Conservation (phyloP, 2,329 filamentous ascomycete genomes). For the Lachnellula suecica region DNA sequence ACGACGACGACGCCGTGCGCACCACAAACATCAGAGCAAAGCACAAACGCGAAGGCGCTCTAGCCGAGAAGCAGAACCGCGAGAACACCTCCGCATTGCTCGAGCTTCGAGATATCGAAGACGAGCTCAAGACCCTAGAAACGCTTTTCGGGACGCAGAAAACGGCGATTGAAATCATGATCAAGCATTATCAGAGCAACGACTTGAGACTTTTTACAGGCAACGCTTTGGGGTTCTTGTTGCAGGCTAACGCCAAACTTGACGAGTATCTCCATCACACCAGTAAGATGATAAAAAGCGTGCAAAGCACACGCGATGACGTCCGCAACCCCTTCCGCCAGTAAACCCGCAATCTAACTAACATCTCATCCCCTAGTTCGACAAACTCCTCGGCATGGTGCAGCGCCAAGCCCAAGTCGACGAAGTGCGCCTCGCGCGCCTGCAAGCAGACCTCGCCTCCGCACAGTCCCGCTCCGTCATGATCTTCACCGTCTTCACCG, state of each 20-base stretch:
- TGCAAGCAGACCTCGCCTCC: constrained; percentile 8
- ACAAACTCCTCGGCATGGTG: constrained; percentile 8
- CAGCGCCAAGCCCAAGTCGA: constrained; percentile 11
- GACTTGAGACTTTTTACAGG: neutral
- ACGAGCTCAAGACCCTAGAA: constrained; percentile 11
- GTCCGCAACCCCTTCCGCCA: neutral
- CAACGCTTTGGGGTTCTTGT: constrained; percentile 5
- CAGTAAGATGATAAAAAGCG: constrained; percentile 6
- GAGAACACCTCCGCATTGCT: constrained; percentile 13
- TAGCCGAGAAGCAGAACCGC: constrained; percentile 9
- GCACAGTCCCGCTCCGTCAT: constrained; percentile 9
- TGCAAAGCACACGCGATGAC: constrained; percentile 5
- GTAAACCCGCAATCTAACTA: neutral
- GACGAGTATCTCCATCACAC: constrained; percentile 4
- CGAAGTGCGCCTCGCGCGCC: constrained; percentile 8
- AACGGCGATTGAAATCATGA: constrained; percentile 3
- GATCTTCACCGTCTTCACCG: constrained; percentile 8
- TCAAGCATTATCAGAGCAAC: neutral
- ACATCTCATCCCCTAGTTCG: neutral
- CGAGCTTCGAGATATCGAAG: constrained; percentile 12
- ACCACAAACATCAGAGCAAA: constrained; percentile 8
- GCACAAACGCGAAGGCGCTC: constrained; percentile 4
- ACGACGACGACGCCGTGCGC: constrained; percentile 2
- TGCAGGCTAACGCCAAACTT: constrained; percentile 1
- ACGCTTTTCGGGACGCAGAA: constrained; percentile 1